phyloP scores from a whole-genome alignment of 2,329 filamentous ascomycete species.

The Ophiosphaerella narmari region DNA sequence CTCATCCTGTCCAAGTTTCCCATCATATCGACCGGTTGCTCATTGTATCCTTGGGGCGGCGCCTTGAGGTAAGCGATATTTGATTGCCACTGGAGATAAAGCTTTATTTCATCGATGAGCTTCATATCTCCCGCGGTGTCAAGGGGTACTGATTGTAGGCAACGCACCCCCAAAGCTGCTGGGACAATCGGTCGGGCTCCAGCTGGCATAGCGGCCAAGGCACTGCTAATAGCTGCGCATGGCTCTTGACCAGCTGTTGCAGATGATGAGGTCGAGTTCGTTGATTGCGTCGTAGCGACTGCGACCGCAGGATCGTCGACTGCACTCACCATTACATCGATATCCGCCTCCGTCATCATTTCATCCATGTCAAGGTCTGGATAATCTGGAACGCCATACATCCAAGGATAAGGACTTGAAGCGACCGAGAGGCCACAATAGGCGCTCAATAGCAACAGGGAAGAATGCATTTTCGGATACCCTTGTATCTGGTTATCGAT shows the following conservation, averaged over 20 bases:
- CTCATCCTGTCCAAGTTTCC: constrained; percentile 43
- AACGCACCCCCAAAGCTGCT: constrained; percentile 41
- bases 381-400: constrained; percentile 40
- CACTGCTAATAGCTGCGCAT: constrained; percentile 37
- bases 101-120: constrained; percentile 42
- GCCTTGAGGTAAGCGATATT: constrained; percentile 47
- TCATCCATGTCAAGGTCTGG: constrained; percentile 34
- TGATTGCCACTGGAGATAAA: constrained; percentile 47
- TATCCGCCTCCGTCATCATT: constrained; percentile 28
- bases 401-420: constrained; percentile 33
- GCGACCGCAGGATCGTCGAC: constrained; percentile 17
- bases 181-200: constrained; percentile 35
- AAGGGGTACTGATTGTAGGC: constrained; percentile 45
- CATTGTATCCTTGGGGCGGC: constrained; percentile 43
- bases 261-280: constrained; percentile 18
- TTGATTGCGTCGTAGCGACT: constrained; percentile 15
- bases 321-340: constrained; percentile 20
- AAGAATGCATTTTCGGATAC: constrained; percentile 23
- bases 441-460: constrained; percentile 23
- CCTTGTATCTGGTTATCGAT: neutral
- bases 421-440: constrained; percentile 24
- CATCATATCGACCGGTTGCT: constrained; percentile 46
- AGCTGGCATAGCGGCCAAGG: constrained; percentile 29
- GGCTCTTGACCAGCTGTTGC: constrained; percentile 32
- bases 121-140: constrained; percentile 38